Conservation (phyloP, 805 yeast genomes). For the Cyberlindnera maritima region DNA sequence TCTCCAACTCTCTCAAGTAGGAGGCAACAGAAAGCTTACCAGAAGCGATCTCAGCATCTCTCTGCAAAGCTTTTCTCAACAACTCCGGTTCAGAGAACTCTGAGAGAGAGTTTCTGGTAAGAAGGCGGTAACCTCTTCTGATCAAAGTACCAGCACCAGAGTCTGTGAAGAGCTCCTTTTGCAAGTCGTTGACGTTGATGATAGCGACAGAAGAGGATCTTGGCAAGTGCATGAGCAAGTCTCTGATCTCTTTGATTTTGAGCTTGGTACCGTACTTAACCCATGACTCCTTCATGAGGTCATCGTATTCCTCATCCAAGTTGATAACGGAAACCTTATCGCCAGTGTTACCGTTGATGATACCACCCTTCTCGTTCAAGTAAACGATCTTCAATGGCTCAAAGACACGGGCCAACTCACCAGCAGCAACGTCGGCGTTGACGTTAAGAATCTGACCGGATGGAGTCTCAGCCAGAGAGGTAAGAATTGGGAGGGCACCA, state of each 20-base stretch:
- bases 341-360: conserved; percentile 86
- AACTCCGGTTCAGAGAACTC: conserved; percentile 75
- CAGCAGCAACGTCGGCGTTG: conserved; percentile 98
- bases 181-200: conserved; percentile 90
- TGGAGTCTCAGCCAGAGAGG: conserved; percentile 94
- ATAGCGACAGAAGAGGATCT: conserved; percentile 97
- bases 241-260: conserved; percentile 95
- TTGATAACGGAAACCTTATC: conserved; percentile 88
- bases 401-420: conserved; percentile 93
- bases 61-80: conserved; percentile 69
- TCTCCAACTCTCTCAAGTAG: conserved; percentile 71
- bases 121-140: conserved; percentile 91
- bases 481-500: conserved; percentile 94
- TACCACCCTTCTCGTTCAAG: conserved; percentile 96
- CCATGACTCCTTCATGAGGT: conserved; percentile 90
- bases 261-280: conserved; percentile 98
- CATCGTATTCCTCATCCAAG: conserved; percentile 94
- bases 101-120: conserved; percentile 63
- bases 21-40: conserved; percentile 77
- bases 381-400: conserved; percentile 97
- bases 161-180: conserved; percentile 96
- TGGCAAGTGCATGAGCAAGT: conserved; percentile 88
- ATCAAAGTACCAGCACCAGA: conserved; percentile 99
- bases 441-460: conserved; percentile 96
- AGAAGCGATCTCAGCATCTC: conserved; percentile 71